Conservation (phyloP, 2,329 filamentous ascomycete genomes). For the Zymoseptoria ardabiliae region DNA sequence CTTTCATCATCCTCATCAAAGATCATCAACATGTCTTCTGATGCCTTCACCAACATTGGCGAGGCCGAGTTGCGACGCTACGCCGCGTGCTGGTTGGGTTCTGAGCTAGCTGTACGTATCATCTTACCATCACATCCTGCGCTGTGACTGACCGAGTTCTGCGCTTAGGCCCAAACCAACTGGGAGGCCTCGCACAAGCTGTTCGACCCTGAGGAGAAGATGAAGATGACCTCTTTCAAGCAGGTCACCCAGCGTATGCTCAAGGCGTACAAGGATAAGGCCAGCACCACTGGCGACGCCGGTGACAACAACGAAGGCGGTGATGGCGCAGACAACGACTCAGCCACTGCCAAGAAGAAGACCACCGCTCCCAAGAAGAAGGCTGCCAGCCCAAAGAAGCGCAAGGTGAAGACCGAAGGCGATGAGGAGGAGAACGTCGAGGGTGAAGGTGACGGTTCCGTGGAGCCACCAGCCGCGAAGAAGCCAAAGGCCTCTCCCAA, state of each 20-base stretch:
- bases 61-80: slow-evolving; percentile 15
- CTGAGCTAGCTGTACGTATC: not conserved
- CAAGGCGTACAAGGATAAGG: slow-evolving; percentile 4
- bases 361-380: slow-evolving; percentile 2
- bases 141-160: not conserved
- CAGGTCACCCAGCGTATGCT: slow-evolving; percentile 8
- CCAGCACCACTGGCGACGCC: not conserved
- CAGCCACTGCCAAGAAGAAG: not conserved
- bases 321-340: not conserved
- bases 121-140: not conserved
- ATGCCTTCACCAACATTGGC: not conserved
- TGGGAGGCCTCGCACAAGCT: slow-evolving; percentile 8
- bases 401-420: not conserved
- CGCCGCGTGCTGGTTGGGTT: slow-evolving; percentile 13
- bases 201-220: slow-evolving; percentile 14
- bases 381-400: slow-evolving; percentile 1
- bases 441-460: not conserved
- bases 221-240: slow-evolving; percentile 16
- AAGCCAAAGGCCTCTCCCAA: slow-evolving; percentile 2
- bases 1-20: slow-evolving; percentile 1
- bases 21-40: not conserved
- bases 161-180: not conserved
- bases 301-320: not conserved
- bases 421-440: not conserved
- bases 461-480: slow-evolving; percentile 4